phyloP scores from a whole-genome alignment of 1,284 basidiomycete species.

The Sporisorium iseilematis-ciliati region DNA sequence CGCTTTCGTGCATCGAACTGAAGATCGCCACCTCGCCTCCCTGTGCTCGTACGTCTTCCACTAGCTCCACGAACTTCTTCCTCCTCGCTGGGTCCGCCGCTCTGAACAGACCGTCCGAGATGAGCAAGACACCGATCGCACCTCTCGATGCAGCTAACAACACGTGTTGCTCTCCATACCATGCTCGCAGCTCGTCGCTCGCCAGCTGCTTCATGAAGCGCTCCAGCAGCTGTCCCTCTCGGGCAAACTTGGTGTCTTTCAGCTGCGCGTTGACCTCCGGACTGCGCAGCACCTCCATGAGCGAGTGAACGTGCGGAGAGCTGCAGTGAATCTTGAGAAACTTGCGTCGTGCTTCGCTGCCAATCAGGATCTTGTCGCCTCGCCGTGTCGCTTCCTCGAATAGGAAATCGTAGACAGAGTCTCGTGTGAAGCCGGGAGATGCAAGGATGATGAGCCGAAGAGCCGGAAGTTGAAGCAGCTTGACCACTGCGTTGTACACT shows the following conservation, averaged over 20 bases:
- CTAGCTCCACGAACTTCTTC: conserved; percentile 83
- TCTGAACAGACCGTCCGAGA: conserved; percentile 93
- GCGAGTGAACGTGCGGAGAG: conserved; percentile 93
- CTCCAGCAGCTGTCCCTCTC: conserved; percentile 78
- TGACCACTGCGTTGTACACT: conserved; percentile 86
- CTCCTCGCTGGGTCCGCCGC: conserved; percentile 65
- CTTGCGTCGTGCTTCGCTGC: conserved; percentile 81
- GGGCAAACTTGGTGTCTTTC: conserved; percentile 97
- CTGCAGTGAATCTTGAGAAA: conserved; percentile 90
- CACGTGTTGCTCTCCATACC: conserved; percentile 98
- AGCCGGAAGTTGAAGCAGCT: conserved; percentile 86
- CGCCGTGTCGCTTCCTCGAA: conserved; percentile 73
- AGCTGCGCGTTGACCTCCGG: conserved; percentile 78
- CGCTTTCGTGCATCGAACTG: conserved; percentile 98
- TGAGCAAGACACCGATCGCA: conserved; percentile 91
- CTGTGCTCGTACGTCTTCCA: conserved; percentile 87
- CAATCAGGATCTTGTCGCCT: conserved; percentile 82
- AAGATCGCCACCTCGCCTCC: conserved; percentile 96
- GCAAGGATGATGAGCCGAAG: conserved; percentile 94
- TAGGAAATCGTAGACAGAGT: conserved; percentile 83
- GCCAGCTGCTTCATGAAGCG: conserved; percentile 84
- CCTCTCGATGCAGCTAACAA: conserved; percentile 89
- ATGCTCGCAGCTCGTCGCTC: conserved; percentile 92
- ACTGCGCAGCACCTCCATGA: conserved; percentile 93
- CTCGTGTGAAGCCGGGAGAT: conserved; percentile 94